Evolutionary conservation across 192 early-diverging fungal species (phyloP), one percentile per base, ranked within the genome.

Genomic region (Podila epicladia): DNA sequence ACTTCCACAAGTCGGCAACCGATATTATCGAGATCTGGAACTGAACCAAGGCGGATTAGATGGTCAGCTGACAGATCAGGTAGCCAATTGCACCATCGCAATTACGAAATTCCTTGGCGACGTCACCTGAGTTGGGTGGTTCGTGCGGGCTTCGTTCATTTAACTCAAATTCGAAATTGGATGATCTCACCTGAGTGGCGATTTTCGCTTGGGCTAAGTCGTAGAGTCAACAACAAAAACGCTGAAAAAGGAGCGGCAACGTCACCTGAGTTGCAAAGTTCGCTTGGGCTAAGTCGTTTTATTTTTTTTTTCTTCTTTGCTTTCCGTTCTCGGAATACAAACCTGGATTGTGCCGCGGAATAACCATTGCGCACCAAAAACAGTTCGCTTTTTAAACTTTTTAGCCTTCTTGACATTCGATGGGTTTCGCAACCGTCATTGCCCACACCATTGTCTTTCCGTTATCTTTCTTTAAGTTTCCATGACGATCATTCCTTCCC

Each of bases 291-390:
- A 45, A 65, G 37, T 65, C 41, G 24, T 48, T 51, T 32, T 65
- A 26, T n/a, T 65, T 50, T 65, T 51, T 50, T 50, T 65, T 65
- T 65, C 28, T n/a, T 65, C 20, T 45, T 65, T 65, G 37, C 64
- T 65, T 65, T 65, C 64, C 64, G 64, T 65, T 65, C 64, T 65
- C 64, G 64, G 64, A 28, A 65, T 19, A 45, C 64, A 65, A 65
- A 55, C 53, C 53, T 37, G 35, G 7, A 37, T 37, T 37, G 35
- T 37, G 9, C 17, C 17, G 9, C 53, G n/a, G 53, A 26, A 55
- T 22, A 26, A 22, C 53, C 8, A 53, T 55, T 55, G 20, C 53
- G 15, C 53, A 24, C 53, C 53, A 55, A 24, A n/a, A 55, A 55
- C 53, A 26, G 20, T 8, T 22, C 12, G n/a, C n/a, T 24, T 55